A percentile compares a stretch with the other conserved stretches of the same genome.
Conservation (phyloP, 176 grass and related monocot species). For the Triticum urartu region DNA sequence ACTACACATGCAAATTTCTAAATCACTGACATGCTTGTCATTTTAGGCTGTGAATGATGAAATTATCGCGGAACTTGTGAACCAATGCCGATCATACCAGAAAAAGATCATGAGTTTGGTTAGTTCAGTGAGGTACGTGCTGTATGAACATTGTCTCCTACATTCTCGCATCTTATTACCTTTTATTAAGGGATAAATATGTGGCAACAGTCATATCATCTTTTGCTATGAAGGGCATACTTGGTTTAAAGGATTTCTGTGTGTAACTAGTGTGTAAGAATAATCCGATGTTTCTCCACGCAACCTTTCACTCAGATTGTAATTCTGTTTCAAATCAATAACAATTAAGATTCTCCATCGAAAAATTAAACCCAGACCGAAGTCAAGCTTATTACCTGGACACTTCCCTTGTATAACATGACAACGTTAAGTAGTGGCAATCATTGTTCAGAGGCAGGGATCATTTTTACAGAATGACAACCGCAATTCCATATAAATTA, state of each 20-base stretch:
- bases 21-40: not conserved
- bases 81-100: constrained; percentile 65
- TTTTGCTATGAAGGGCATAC: not conserved
- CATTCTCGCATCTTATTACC: not conserved
- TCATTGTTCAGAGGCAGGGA: not conserved
- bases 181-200: not conserved
- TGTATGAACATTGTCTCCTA: constrained; percentile 18
- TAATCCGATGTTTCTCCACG: not conserved
- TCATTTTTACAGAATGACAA: not conserved
- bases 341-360: not conserved
- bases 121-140: constrained; percentile 57
- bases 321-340: not conserved
- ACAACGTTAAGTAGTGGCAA: not conserved
- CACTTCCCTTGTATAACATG: not conserved
- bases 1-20: not conserved
- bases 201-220: not conserved
- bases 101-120: constrained; percentile 61
- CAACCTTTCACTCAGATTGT: not conserved
- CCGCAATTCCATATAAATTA: not conserved
- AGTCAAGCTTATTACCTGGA: not conserved
- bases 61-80: constrained; percentile 72
- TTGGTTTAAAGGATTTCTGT: too few species aligned
- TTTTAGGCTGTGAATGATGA: constrained; percentile 77
- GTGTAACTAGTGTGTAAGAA: not conserved
- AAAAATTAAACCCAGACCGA: not conserved